phyloP scores from a whole-genome alignment of 1,139 yeast species.

The Debaryomyces udenii region DNA sequence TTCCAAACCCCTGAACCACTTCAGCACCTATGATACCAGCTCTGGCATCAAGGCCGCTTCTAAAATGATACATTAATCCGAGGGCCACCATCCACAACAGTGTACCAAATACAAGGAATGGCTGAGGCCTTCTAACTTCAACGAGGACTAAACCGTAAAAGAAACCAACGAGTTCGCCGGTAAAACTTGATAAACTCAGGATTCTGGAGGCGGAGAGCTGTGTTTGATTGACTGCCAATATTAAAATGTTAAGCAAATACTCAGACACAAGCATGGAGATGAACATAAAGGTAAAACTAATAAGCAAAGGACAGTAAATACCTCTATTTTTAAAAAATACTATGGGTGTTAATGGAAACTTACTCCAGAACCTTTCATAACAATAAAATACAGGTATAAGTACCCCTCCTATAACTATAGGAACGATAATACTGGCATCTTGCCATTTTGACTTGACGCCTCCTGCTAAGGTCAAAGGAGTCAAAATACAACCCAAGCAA shows the following conservation, averaged over 20 bases:
- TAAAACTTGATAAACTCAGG: conserved; percentile 35
- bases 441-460: conserved; percentile 34
- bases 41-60: conserved; percentile 32
- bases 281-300: conserved; percentile 35
- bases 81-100: conserved; percentile 39
- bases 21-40: conserved; percentile 40
- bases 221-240: conserved; percentile 37
- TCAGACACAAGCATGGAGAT: conserved; percentile 33
- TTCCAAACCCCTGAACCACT: conserved; percentile 39
- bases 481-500: conserved; percentile 39
- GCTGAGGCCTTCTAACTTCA: conserved; percentile 11
- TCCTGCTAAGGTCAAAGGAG: conserved; percentile 44
- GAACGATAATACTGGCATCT: conserved; percentile 35
- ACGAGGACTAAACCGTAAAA: conserved; percentile 38
- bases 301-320: conserved; percentile 34
- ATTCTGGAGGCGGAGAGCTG: conserved; percentile 40
- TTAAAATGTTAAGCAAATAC: conserved; percentile 38
- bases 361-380: conserved; percentile 37
- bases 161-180: conserved; percentile 34
- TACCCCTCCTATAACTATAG: conserved; percentile 41
- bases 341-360: conserved; percentile 36
- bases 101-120: conserved; percentile 27
- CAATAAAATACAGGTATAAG: conserved; percentile 34
- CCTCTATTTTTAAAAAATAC: conserved; percentile 40
- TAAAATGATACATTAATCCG: conserved; percentile 37